A percentile compares a stretch with the other conserved stretches of the same genome.
phyloP scores from a whole-genome alignment of 192 early-diverging fungal species.

The Backusella macrospora region DNA sequence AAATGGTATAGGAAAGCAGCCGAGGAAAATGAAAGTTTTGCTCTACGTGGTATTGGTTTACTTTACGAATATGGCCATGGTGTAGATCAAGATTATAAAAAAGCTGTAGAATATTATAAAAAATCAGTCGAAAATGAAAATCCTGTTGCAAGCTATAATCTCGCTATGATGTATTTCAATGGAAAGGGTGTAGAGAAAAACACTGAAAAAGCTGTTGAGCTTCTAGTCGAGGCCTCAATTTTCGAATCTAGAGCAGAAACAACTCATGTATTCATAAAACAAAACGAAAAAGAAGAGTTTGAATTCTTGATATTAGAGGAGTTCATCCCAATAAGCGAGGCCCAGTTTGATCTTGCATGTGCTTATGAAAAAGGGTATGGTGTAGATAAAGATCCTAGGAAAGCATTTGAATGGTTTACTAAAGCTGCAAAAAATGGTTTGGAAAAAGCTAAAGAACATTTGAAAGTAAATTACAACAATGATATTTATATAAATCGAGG shows the following conservation, averaged over 20 bases:
- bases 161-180: background rate
- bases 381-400: background rate
- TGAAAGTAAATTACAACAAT: background rate
- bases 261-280: background rate
- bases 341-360: background rate
- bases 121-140: background rate
- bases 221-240: background rate
- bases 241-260: background rate
- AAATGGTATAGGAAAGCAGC: slow-evolving; percentile 57
- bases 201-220: background rate
- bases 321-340: background rate
- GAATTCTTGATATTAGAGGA: background rate
- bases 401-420: background rate
- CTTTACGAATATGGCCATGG: slow-evolving; percentile 24
- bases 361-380: background rate
- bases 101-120: background rate
- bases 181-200: background rate
- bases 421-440: background rate
- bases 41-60: slow-evolving; percentile 69
- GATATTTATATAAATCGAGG: background rate
- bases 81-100: slow-evolving; percentile 1
- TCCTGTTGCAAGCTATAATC: background rate
- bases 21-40: slow-evolving; percentile 48
- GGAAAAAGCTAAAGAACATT: background rate
- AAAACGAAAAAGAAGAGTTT: background rate